Evolutionary conservation across 768 basidiomycete genomes (phyloP), one percentile per base, ranked within the genome.

Genomic region (Lactarius sp.): DNA sequence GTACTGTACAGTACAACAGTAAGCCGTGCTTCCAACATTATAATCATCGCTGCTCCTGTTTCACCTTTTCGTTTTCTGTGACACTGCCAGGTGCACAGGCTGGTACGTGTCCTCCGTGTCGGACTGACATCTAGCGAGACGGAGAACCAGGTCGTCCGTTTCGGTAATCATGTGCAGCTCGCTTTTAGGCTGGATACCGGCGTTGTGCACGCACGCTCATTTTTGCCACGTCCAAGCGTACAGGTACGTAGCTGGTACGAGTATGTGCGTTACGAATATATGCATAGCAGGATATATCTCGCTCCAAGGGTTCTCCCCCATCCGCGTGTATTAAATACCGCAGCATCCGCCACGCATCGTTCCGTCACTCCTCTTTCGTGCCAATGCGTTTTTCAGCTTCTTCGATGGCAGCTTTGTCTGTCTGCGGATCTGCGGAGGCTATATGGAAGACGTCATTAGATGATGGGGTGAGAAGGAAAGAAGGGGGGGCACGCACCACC

Each of bases 341-440:
- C 46, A 8, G 9, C 6, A n/a, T 12, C 22, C 12, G 47, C 47
- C 27, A 14, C 22, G 22, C 22, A 49, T 27, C 22, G 12, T 53
- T 33, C 46, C 18, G 22, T 52, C 34, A 68, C 46, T 68, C 67
- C 37, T 93, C 90, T 76, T 96, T 92, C 79, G 82, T 78, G 22
- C 82, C 87, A 49, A 87, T 78, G 64, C 85, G 84, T 77, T 94
- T 95, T 77, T 95, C 93, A 22, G 93, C 94, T 71, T 91, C 90
- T 56, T 90, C 83, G 70, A 95, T 88, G 53, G 89, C 80, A 3
- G 92, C 94, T 52, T 86, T 86, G 73, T 94, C 93, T 3, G 92
- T 94, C 70, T 85, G 83, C 18, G 92, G 88, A n/a, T 85, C 86
- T n/a, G 80, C 70, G 6, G 83, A 77, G 50, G 81, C 82, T 78